Evolutionary conservation across 495 filamentous ascomycete species (phyloP), one percentile per base, ranked within the genome.

Genomic region (Penicillium roqueforti): DNA sequence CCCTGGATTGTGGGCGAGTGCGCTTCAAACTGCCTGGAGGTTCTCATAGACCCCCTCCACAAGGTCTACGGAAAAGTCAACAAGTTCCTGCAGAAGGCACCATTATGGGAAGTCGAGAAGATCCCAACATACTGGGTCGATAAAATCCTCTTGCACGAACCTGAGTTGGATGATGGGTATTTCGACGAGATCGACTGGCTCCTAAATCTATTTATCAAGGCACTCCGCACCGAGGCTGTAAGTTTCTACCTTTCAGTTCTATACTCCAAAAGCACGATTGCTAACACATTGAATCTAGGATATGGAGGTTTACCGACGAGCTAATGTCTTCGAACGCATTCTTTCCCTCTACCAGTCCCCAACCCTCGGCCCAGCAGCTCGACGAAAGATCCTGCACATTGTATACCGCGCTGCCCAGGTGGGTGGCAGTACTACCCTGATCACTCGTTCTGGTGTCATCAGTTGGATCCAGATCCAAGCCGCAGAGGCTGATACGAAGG

Each of bases 31-130:
- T 83, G 83, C 14, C 71, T 91, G 8, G 65, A 77, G 1, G 82
- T 96, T 18, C 70, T 95, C 22, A 76, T 74, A 2, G 84, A 92
- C 55, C 92, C 93, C 8, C 74, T 87, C 39, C 88, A 96, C 60
- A 83, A 83, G 54, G 79, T 97, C 34, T 98, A 96, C 61, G 79
- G 83, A 26, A 95, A 95, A 62, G 73, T 92, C 74, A 96, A 96
- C 74, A 77, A 78, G 20, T 92, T 92, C 66, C 80, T 98, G 40
- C 85, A 87, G 36, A 83, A 82, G 43, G 78, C 83, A 0, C 92
- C 93, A 2, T 63, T 74, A 8, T 95, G 92, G 87, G 78, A 83
- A 22, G 55, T 87, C 16, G 79, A 84, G 37, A 87, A 85, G 64
- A 75, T 96, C 44, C 92, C 91, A 1, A 76, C 77, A 5, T 83